Base-by-base conservation (phyloP, 768 basidiomycete genomes). In the Auricularia auricula-judae region DNA sequence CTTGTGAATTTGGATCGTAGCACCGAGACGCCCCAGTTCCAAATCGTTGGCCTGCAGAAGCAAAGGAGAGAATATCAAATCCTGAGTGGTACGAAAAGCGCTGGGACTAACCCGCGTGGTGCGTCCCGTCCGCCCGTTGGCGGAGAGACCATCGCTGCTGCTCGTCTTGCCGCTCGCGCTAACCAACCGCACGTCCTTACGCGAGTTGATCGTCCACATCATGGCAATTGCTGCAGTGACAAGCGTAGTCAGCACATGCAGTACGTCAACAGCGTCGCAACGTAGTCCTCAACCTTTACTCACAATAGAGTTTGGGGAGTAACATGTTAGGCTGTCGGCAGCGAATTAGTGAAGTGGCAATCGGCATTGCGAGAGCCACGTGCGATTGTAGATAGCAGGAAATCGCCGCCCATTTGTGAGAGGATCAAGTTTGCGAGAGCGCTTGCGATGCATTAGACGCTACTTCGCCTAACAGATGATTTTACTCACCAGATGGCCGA, bases 111-210 rank as follows among this genome's bases (percentile, higher is more conserved):
- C 47, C 47, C 47, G 47, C 14, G 18, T 21, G 5, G 47, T 51
- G 47, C 47, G 47, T 18, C 47, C 47, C 21, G 47, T 18, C 5
- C 47, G 47, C 47, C 21, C 18, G 47, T 51, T 51, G 11, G 47
- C 23, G 16, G 29, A 23, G 7, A 59, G 8, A 33, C 56, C 56
- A 4, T 59, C 56, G 56, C 56, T 59, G 34, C 56, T 59, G 23
- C 23, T 59, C 56, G 56, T 59, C 56, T 59, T 59, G 7, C 56
- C 56, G 56, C 56, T 59, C 56, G 56, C 56, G 56, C 34, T 59
- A 29, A 59, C 56, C 11, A 59, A 29, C 23, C 56, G 56, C 23
- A 59, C 33, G 7, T 23, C 23, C 56, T 59, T 59, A 10, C 56
- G 23, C 56, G 56, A 59, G 56, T 59, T 59, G 34, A 59, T 59